Base-by-base conservation (phyloP, 1,139 yeast species). In the Sugiyamaella neomexicana region DNA sequence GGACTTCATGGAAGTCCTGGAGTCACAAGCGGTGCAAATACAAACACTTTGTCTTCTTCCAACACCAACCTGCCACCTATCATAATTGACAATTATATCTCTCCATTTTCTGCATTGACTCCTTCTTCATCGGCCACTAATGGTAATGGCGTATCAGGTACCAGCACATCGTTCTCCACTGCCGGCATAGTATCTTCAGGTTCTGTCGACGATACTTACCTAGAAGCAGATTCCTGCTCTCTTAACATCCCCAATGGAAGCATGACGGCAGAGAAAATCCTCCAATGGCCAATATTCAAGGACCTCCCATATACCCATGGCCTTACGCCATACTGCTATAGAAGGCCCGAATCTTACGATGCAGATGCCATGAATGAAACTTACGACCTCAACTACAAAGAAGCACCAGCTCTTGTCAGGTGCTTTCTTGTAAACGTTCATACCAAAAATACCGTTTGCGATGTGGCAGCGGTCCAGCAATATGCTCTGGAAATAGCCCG, bases 391-490 rank as follows among this genome's bases (percentile, higher is more conserved):
- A 51, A 55, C 44, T 53, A 53, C 44, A 32, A 46, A 34, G 60
- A 58, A 15, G 59, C 55, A 5, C 61, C 61, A 5, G 45, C 57
- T 15, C 43, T 58, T 23, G 60, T 58, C 12, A 41, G 57, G 17
- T 43, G 56, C 34, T 58, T 57, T 29, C 45, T 58, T 9, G 29
- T 55, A n/a, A 55, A 57, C 38, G 60, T 58, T 15, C 61, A 58
- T 52, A 56, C 57, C 29, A 58, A 58, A 40, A 57, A 58, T 34
- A 59, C 61, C 10, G 56, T 58, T 38, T 58, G 61, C 36, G 60
- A 58, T 38, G 58, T 55, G 16, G 57, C 52, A 9, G 43, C 55
- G 5, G 56, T 57, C 16, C 59, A 55, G 29, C 40, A 43, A 16
- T 58, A 52, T 36, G 61, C 61, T 17, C 37, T 44, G 32, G 60